phyloP scores from a whole-genome alignment of 1,284 basidiomycete genomes.

The Tetrapyrgos nigripes region DNA sequence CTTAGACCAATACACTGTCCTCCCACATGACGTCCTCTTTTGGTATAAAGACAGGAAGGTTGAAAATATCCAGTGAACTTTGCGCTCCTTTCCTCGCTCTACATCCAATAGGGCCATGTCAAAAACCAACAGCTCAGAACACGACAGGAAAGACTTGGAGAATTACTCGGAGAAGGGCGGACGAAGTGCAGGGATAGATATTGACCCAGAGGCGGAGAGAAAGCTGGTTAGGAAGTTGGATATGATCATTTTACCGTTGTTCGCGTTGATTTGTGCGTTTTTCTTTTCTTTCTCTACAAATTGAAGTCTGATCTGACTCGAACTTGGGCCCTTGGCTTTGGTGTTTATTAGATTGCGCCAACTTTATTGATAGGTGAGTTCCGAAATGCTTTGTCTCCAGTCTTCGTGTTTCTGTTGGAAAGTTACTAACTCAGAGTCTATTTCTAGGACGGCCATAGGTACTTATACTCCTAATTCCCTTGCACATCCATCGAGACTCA shows the following conservation, averaged over 20 bases:
- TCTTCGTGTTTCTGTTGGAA: neutral
- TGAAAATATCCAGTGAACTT: no score
- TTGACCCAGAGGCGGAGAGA: slow-evolving; percentile 36
- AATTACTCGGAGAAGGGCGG: no score
- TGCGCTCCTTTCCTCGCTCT: no score
- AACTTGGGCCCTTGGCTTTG: neutral
- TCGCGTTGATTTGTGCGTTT: slow-evolving; percentile 46
- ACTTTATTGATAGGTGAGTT: slow-evolving; percentile 46
- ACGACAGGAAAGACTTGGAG: no score
- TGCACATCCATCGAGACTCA: neutral
- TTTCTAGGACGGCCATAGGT: slow-evolving; percentile 34
- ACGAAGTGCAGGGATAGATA: no score
- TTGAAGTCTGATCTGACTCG: neutral
- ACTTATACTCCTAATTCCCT: neutral
- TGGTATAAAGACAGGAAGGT: no score
- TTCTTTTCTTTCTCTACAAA: neutral
- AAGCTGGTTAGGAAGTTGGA: slow-evolving; percentile 45
- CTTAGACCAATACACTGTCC: no score
- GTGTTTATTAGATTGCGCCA: slow-evolving; percentile 36
- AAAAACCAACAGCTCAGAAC: no score
- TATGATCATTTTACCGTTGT: slow-evolving; percentile 42
- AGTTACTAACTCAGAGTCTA: neutral
- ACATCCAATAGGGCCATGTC: no score
- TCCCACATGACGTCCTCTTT: no score
- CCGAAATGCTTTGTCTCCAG: neutral